Evolutionary conservation across 2,329 filamentous ascomycete species (phyloP).

Genomic region (Colletotrichum sp.): DNA sequence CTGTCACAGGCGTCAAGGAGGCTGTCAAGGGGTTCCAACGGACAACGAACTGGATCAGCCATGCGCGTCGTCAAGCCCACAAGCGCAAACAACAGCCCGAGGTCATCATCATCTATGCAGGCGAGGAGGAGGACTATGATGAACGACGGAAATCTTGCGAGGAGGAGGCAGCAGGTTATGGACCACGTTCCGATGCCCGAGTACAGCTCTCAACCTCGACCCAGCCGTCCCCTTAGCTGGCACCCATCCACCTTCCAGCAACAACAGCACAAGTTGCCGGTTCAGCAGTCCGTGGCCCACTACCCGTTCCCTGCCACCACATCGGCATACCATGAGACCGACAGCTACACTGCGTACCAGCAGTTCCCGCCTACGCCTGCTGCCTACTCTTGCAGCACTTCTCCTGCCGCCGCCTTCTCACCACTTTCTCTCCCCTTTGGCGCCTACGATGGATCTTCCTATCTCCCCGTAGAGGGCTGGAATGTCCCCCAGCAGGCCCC

Average conservation of each 20-base stretch:
- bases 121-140: conserved; percentile 62
- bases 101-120: conserved; percentile 52
- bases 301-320: conserved; percentile 43
- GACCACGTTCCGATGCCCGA: conserved; percentile 47
- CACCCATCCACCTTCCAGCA: conserved; percentile 64
- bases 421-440: conserved; percentile 56
- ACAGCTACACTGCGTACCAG: conserved; percentile 45
- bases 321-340: conserved; percentile 44
- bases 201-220: conserved; percentile 36
- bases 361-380: conserved; percentile 58
- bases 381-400: conserved; percentile 63
- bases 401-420: conserved; percentile 60
- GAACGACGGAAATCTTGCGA: conserved; percentile 51
- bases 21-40: conserved; percentile 54
- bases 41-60: conserved; percentile 52
- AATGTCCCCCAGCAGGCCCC: conserved; percentile 33
- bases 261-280: conserved; percentile 37
- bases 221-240: conserved; percentile 74
- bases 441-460: conserved; percentile 41
- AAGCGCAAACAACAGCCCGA: conserved; percentile 74
- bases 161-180: conserved; percentile 51
- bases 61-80: conserved; percentile 70
- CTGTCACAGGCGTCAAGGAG: conserved; percentile 51
- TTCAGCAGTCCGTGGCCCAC: conserved; percentile 35
- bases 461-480: conserved; percentile 45